These are phyloP conservation scores for Xylariaceae sp. DNA, from an alignment of 2,329 filamentous ascomycete species.

Conservation along the genomic window DNA sequence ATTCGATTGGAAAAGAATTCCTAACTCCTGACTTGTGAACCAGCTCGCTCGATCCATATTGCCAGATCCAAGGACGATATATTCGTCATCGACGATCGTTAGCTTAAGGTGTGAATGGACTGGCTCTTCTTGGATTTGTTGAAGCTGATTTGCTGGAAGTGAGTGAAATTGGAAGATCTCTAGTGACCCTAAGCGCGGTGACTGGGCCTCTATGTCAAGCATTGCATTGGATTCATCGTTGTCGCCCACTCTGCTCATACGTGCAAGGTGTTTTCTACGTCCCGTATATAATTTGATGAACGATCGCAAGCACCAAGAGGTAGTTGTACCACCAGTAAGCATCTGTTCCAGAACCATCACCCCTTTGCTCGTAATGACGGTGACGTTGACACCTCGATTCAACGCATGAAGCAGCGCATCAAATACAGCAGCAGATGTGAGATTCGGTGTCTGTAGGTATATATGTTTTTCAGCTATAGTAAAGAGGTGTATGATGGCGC, in stretches of 20 bases:
- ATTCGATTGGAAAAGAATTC: conserved; percentile 60
- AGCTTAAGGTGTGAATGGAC: conserved; percentile 80
- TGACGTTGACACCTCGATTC: conserved; percentile 69
- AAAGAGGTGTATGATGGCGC: conserved; percentile 66
- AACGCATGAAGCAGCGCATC: conserved; percentile 66
- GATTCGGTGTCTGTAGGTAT: conserved; percentile 77
- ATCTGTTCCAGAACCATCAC: conserved; percentile 84
- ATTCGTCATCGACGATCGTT: conserved; percentile 71
- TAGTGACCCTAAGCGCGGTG: conserved; percentile 53
- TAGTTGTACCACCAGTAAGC: conserved; percentile 78
- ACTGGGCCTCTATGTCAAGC: conserved; percentile 51
- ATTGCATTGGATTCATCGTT: conserved; percentile 30
- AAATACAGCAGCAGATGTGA: conserved; percentile 72
- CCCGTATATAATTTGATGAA: conserved; percentile 55
- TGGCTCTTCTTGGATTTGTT: conserved; percentile 56
- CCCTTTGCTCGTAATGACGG: conserved; percentile 67
- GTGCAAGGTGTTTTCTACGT: conserved; percentile 49
- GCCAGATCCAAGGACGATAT: conserved; percentile 75
- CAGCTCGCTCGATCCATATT: conserved; percentile 87
- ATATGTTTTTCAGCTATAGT: conserved; percentile 62
- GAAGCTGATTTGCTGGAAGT: conserved; percentile 22
- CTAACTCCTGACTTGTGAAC: conserved; percentile 86
- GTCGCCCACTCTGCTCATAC: conserved; percentile 15
- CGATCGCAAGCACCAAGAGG: conserved; percentile 65
- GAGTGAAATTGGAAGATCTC: conserved; percentile 64